A percentile compares a stretch with the other conserved stretches of the same genome.
These are phyloP conservation scores for Solanum tarapatanum DNA, from an alignment of 257 asterid genomes.

Conservation along the genomic window DNA sequence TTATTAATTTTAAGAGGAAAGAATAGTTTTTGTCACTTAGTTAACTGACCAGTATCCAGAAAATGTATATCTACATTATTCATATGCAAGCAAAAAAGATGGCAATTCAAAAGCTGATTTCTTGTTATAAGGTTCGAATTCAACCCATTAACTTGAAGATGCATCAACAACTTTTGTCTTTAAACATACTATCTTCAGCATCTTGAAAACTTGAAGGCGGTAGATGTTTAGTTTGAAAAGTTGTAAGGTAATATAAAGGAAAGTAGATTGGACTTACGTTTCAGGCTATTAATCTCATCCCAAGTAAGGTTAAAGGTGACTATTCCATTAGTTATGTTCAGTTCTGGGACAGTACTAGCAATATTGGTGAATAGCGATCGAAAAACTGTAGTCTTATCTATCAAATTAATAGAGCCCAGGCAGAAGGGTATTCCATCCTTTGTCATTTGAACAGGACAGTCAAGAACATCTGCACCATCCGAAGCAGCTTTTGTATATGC, in stretches of 20 bases:
- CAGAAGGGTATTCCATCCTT: slow-evolving; percentile 60
- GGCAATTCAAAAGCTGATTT: background rate
- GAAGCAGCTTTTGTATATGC: slow-evolving; percentile 55
- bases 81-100: background rate
- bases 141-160: background rate
- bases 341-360: slow-evolving; percentile 35
- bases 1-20: background rate
- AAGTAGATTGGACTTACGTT: slow-evolving; percentile 33
- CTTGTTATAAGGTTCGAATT: background rate
- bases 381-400: slow-evolving; percentile 34
- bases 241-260: background rate
- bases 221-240: background rate
- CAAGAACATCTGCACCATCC: slow-evolving; percentile 64
- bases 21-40: background rate
- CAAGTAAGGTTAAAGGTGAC: slow-evolving; percentile 59
- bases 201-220: background rate
- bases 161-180: background rate
- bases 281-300: slow-evolving; percentile 46
- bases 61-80: background rate
- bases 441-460: slow-evolving; percentile 70
- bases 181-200: background rate
- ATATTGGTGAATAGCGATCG: slow-evolving; percentile 20
- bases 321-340: slow-evolving; percentile 32
- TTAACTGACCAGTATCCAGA: background rate
- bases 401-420: slow-evolving; percentile 59